A percentile compares a stretch with the other conserved stretches of the same genome.
These are phyloP conservation scores for Pleurotus pulmonarius DNA, from an alignment of 768 basidiomycete genomes.

Conservation along the genomic window DNA sequence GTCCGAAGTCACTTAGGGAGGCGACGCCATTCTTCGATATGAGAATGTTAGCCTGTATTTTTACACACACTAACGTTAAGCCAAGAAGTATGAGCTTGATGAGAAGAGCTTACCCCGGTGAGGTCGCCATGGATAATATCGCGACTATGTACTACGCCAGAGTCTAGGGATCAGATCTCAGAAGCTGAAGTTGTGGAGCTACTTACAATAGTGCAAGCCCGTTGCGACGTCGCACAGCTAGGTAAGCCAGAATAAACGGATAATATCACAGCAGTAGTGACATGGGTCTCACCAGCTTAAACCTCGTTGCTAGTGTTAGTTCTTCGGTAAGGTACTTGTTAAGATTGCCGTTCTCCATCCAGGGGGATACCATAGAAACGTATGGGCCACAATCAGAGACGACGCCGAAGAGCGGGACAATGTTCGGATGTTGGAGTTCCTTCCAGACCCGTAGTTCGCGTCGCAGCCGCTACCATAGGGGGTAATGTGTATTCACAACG, in stretches of 20 bases:
- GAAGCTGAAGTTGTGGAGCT: background rate
- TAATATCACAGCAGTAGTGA: background rate
- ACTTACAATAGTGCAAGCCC: constrained; percentile 10
- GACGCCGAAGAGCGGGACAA: constrained; percentile 25
- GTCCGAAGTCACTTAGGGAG: constrained; percentile 11
- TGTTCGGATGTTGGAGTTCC: constrained; percentile 22
- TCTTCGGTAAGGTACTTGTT: constrained; percentile 8
- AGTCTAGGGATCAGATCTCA: background rate
- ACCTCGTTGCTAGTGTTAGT: constrained; percentile 5
- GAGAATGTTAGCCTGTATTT: constrained; percentile 7
- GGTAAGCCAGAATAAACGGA: background rate
- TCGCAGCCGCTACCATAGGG: constrained; percentile 9
- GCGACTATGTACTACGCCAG: constrained; percentile 3
- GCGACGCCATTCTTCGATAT: constrained; percentile 8
- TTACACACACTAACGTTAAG: background rate
- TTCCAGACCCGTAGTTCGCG: constrained; percentile 26
- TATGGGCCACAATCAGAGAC: constrained; percentile 23
- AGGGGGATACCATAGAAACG: constrained; percentile 25
- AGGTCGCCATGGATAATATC: constrained; percentile 11
- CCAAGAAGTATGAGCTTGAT: background rate
- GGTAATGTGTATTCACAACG: background rate
- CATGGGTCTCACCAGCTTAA: constrained; percentile 2
- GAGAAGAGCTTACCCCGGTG: constrained; percentile 6
- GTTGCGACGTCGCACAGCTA: constrained; percentile 5
- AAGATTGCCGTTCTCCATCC: constrained; percentile 15